Conservation (phyloP, 352 stramenopile genomes). For the Globisporangium megalacanthum region DNA sequence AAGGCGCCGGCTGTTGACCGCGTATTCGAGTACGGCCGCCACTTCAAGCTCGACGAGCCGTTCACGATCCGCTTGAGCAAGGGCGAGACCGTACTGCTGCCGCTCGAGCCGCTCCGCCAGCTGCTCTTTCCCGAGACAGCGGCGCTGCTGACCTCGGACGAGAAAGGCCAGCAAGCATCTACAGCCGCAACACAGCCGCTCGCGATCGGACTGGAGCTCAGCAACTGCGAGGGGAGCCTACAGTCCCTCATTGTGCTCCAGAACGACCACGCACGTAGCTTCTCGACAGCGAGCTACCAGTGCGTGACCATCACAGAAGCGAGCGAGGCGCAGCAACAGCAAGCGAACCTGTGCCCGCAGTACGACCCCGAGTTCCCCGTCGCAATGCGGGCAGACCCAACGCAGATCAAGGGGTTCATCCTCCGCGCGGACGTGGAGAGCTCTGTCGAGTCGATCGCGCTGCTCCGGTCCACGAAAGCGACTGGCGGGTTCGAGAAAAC, state of each 20-base stretch:
- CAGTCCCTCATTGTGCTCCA: slow-evolving; percentile 18
- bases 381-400: slow-evolving; percentile 15
- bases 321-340: slow-evolving; percentile 5
- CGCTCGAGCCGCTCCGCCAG: slow-evolving; percentile 20
- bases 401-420: slow-evolving; percentile 22
- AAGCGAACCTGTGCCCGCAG: slow-evolving; percentile 21
- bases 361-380: slow-evolving; percentile 17
- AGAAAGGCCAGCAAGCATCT: not conserved
- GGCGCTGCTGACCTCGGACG: not conserved
- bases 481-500: slow-evolving; percentile 16
- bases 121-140: slow-evolving; percentile 12
- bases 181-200: not conserved
- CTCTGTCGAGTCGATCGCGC: slow-evolving; percentile 14
- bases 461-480: slow-evolving; percentile 25
- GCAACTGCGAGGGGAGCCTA: slow-evolving; percentile 19
- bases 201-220: slow-evolving; percentile 29
- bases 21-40: slow-evolving; percentile 14
- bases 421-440: slow-evolving; percentile 15
- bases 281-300: slow-evolving; percentile 29
- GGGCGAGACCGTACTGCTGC: slow-evolving; percentile 24
- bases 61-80: slow-evolving; percentile 18
- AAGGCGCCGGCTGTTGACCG: slow-evolving; percentile 11
- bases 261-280: slow-evolving; percentile 8
- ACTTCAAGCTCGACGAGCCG: slow-evolving; percentile 24
- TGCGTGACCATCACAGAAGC: slow-evolving; percentile 22